Evolutionary conservation across 495 filamentous ascomycete species (phyloP).

Genomic region (Tetracladium marchalianum): DNA sequence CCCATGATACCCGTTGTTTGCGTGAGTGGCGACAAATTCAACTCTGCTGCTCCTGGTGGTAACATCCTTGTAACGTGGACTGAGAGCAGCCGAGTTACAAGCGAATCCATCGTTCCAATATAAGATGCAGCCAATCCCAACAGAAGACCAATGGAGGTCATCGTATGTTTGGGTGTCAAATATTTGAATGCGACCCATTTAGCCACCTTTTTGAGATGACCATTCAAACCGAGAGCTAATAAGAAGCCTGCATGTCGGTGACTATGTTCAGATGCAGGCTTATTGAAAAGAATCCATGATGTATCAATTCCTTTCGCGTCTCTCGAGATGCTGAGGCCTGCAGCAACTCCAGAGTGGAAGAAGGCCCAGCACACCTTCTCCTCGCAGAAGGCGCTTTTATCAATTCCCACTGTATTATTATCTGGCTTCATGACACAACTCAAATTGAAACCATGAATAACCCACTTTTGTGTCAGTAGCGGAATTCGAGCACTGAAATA

Average conservation of each 20-base stretch:
- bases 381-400: constrained; percentile 73
- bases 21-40: constrained; percentile 87
- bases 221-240: constrained; percentile 86
- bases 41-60: constrained; percentile 79
- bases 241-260: constrained; percentile 93
- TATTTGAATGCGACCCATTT: constrained; percentile 99
- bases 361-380: constrained; percentile 98
- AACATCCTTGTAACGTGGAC: constrained; percentile 96
- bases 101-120: constrained; percentile 90
- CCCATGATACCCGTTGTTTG: constrained; percentile 98
- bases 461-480: constrained; percentile 80
- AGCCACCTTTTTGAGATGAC: constrained; percentile 82
- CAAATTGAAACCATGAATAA: constrained; percentile 77
- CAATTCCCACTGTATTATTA: constrained; percentile 79
- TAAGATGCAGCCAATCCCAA: constrained; percentile 89
- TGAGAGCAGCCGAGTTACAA: constrained; percentile 87
- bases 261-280: constrained; percentile 72
- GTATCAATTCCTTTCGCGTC: constrained; percentile 91
- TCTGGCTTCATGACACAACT: constrained; percentile 83
- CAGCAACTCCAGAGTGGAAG: constrained; percentile 90
- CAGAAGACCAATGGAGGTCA: constrained; percentile 94
- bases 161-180: constrained; percentile 92
- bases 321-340: constrained; percentile 80
- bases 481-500: constrained; percentile 77
- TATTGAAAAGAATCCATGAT: constrained; percentile 98